Evolutionary conservation across 495 filamentous ascomycete species (phyloP), one percentile per base, ranked within the genome.

Genomic region (Paragyromitra xinjiangensis): DNA sequence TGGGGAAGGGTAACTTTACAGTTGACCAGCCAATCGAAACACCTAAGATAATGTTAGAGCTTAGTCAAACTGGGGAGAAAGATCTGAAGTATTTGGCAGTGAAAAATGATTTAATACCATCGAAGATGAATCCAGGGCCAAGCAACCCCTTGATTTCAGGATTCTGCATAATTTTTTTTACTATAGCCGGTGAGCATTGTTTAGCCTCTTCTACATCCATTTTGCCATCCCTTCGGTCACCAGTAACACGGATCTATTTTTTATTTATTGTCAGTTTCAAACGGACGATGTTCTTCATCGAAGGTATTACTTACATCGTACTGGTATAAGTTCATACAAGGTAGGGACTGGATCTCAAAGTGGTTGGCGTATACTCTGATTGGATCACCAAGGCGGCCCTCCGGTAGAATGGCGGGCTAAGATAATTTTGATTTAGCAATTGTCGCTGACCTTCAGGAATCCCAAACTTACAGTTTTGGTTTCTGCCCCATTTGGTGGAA

Each of bases 21-120:
- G 66, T 79, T 12, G 77, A 70, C 77, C 77, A 79, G 3, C 77
- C 77, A 37, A 78, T 73, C 2, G 77, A 79, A 44, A 79, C 75
- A 22, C 56, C 68, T 71, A 4, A 1, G 8, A 14, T 14, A 11
- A 3, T 26, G 12, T 75, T 24, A 64, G 34, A n/a, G 62, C 39
- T 24, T 39, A n/a, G 19, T 29, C 64, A n/a, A 19, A 6, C 9
- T 29, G 29, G 19, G 37, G 12, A 59, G 24, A 29, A 58, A 58
- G 55, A 5, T 29, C 12, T 16, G 16, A 7, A 19, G n/a, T n/a
- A 16, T 59, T n/a, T 19, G 26, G 19, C 0, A 48, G 61, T 58
- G 22, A 37, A n/a, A 39, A 37, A 12, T 26, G 45, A 22, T 26
- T 1, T 34, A 24, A 61, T 71, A 71, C 77, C 74, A 26, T 79